A percentile compares a stretch with the other conserved stretches of the same genome.
Conservation (phyloP, 306 rosid genomes). For the Rosa rugosa region DNA sequence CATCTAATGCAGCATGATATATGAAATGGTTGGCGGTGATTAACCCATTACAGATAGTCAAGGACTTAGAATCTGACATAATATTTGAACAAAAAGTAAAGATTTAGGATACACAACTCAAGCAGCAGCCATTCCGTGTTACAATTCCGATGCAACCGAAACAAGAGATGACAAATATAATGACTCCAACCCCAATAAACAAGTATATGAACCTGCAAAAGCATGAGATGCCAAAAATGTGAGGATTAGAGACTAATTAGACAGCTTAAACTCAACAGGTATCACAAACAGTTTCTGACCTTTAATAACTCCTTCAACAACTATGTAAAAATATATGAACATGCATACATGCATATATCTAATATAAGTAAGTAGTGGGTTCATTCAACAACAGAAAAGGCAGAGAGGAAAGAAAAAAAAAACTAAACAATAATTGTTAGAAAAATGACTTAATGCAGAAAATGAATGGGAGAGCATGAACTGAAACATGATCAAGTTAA, state of each 20-base stretch:
- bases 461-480: background rate
- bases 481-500: background rate
- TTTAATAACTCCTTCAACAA: background rate
- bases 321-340: background rate
- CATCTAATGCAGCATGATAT: background rate
- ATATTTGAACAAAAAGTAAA: background rate
- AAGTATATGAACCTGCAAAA: constrained; percentile 83
- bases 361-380: background rate
- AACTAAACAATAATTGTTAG: background rate
- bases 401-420: background rate
- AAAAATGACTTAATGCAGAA: background rate
- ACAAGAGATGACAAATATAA: constrained; percentile 72
- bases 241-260: constrained; percentile 18
- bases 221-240: constrained; percentile 18
- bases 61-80: background rate
- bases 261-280: constrained; percentile 8
- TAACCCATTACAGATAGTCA: background rate
- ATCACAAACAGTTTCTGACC: constrained; percentile 8
- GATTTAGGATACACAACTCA: constrained; percentile 82
- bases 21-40: background rate
- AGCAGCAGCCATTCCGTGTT: constrained; percentile 82
- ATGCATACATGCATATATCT: background rate
- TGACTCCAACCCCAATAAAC: constrained; percentile 76
- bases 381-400: background rate
- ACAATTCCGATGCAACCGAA: constrained; percentile 80